These are phyloP conservation scores for Mycena citricolor DNA, from an alignment of 1,284 basidiomycete genomes.

Conservation along the genomic window DNA sequence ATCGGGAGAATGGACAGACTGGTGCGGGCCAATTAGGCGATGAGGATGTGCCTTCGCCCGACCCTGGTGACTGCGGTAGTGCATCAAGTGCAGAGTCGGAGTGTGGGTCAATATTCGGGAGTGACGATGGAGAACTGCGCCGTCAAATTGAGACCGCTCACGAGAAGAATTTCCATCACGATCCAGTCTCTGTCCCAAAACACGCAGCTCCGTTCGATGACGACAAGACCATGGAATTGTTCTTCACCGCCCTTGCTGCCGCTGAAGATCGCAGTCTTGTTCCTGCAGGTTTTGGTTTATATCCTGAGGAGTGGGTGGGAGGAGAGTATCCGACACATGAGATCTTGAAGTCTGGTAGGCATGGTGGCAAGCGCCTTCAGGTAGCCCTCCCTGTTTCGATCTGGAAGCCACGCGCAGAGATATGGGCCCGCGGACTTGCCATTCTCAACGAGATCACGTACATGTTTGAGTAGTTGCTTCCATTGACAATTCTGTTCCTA, in stretches of 20 bases:
- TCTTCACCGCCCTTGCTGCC: neutral
- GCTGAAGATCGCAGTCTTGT: neutral
- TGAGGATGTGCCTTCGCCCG: conserved; percentile 1
- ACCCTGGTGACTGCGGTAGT: neutral
- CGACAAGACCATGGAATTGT: neutral
- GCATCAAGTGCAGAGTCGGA: neutral
- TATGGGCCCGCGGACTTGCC: conserved; percentile 7
- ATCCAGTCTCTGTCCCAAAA: conserved; percentile 12
- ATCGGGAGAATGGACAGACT: neutral
- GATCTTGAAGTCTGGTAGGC: conserved; percentile 7
- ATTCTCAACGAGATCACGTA: conserved; percentile 9
- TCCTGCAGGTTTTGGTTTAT: conserved; percentile 4
- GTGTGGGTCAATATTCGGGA: too few relatives aligned
- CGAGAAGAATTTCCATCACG: conserved; percentile 7
- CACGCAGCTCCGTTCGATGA: conserved; percentile 8
- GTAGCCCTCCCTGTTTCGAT: conserved; percentile 7
- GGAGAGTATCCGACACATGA: conserved; percentile 2
- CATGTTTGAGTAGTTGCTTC: too few relatives aligned
- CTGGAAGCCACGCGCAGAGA: conserved; percentile 7
- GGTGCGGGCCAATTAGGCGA: conserved; percentile 13
- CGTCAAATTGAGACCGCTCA: conserved; percentile 5
- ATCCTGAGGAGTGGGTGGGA: conserved; percentile 7
- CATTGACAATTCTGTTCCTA: too few relatives aligned
- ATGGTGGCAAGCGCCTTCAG: neutral
- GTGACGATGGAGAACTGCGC: too few relatives aligned